Percentiles rank a stretch among this genome's conserved stretches.
Evolutionary conservation across 441 rosid genomes (phyloP).

Genomic region (Erodium trifolium): DNA sequence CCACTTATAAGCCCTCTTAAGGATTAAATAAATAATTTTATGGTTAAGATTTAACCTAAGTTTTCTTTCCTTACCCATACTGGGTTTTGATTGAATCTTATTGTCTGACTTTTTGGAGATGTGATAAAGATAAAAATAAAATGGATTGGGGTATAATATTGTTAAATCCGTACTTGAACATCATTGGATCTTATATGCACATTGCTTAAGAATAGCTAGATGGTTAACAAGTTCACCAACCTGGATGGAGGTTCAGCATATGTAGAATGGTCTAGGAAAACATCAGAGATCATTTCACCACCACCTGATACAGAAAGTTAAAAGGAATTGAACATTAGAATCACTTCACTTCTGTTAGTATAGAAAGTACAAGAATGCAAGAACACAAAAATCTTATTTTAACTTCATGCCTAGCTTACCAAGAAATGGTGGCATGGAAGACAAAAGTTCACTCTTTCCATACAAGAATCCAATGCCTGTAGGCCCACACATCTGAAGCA

Average conservation of each 20-base stretch:
- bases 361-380: constrained; percentile 10
- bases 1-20: too few relatives aligned
- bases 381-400: constrained; percentile 9
- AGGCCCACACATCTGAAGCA: constrained; percentile 99
- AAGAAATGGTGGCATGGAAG: constrained; percentile 88
- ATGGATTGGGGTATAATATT: too few relatives aligned
- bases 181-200: background rate
- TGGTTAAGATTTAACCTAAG: too few relatives aligned
- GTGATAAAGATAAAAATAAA: too few relatives aligned
- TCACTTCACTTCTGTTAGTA: constrained; percentile 1
- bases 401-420: constrained; percentile 35
- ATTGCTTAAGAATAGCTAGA: constrained; percentile 6
- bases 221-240: constrained; percentile 31
- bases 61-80: too few relatives aligned
- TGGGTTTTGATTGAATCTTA: too few relatives aligned
- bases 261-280: constrained; percentile 87
- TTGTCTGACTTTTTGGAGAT: too few relatives aligned
- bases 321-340: constrained; percentile 3
- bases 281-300: constrained; percentile 96
- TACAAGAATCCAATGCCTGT: constrained; percentile 97
- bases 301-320: constrained; percentile 45
- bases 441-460: constrained; percentile 68
- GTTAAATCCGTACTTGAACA: too few relatives aligned
- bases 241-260: constrained; percentile 93
- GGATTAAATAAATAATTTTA: too few relatives aligned